phyloP scores from a whole-genome alignment of 345 rosid genomes.

The Pugionium cornutum region DNA sequence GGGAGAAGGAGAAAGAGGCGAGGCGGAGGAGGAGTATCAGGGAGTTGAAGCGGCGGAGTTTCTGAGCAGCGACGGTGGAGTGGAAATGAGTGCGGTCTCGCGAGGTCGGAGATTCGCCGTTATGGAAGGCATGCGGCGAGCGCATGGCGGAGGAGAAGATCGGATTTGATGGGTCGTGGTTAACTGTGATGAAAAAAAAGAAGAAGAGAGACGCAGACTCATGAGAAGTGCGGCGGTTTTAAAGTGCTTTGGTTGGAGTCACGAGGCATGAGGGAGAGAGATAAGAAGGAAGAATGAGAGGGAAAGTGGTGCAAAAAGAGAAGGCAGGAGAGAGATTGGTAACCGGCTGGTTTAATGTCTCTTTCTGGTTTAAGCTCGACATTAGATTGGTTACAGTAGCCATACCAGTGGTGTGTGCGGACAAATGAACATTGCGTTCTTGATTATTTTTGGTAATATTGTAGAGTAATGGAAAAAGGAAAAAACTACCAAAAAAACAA shows the following conservation, averaged over 20 bases:
- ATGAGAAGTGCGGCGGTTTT: conserved; percentile 40
- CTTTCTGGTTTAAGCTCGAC: conserved; percentile 7
- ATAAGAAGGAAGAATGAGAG: conserved; percentile 38
- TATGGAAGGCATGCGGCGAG: conserved; percentile 62
- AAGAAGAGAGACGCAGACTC: conserved; percentile 32
- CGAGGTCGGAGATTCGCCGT: conserved; percentile 60
- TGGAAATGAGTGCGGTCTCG: conserved; percentile 57
- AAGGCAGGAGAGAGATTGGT: conserved; percentile 13
- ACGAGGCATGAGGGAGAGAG: conserved; percentile 43
- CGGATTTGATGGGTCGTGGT: neutral
- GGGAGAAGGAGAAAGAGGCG: conserved; percentile 74
- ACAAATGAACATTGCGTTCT: no score
- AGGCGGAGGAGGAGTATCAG: conserved; percentile 72
- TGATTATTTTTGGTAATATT: no score
- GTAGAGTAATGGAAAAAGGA: no score
- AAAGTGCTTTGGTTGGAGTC: conserved; percentile 34
- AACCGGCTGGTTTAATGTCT: conserved; percentile 26
- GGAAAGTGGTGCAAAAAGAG: conserved; percentile 43
- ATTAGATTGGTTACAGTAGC: neutral
- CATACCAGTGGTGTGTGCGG: neutral
- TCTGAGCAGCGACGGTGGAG: conserved; percentile 73
- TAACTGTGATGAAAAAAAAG: conserved; percentile 7
- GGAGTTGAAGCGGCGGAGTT: conserved; percentile 78
- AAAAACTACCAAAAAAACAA: no score
- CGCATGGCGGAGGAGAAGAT: conserved; percentile 55